Evolutionary conservation across 2,329 filamentous ascomycete genomes (phyloP).

Genomic region (Monosporascus sp.): DNA sequence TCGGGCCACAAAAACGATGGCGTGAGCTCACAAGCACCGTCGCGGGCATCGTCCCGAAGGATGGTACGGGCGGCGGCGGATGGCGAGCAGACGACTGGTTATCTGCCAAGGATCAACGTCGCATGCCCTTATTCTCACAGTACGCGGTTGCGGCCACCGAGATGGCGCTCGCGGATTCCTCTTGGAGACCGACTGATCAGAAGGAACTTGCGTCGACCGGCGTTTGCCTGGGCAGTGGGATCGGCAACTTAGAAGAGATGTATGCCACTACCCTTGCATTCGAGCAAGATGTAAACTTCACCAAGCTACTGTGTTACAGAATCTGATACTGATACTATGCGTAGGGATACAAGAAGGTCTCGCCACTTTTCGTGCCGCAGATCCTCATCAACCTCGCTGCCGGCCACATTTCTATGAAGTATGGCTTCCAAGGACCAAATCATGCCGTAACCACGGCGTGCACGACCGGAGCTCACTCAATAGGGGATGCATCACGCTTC

Average conservation of each 20-base stretch:
- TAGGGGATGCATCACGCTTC: slow-evolving; percentile 90
- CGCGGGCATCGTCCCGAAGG: slow-evolving; percentile 71
- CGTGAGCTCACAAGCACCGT: slow-evolving; percentile 74
- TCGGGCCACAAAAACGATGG: slow-evolving; percentile 55
- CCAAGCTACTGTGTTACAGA: slow-evolving; percentile 2
- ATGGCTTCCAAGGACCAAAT: slow-evolving; percentile 86
- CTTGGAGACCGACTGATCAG: slow-evolving; percentile 59
- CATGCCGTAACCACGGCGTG: slow-evolving; percentile 92
- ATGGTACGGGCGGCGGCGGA: slow-evolving; percentile 31
- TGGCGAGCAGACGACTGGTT: slow-evolving; percentile 54
- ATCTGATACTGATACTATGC: background rate
- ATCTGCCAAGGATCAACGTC: slow-evolving; percentile 51
- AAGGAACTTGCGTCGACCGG: slow-evolving; percentile 72
- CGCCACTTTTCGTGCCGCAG: slow-evolving; percentile 86
- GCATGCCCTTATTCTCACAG: slow-evolving; percentile 88
- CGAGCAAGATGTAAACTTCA: slow-evolving; percentile 58
- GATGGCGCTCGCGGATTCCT: slow-evolving; percentile 80
- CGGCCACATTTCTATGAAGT: slow-evolving; percentile 88
- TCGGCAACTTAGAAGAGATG: slow-evolving; percentile 88
- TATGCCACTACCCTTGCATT: slow-evolving; percentile 78
- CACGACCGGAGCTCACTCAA: slow-evolving; percentile 90
- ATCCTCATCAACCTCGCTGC: slow-evolving; percentile 93
- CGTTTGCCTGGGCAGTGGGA: slow-evolving; percentile 90
- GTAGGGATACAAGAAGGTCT: slow-evolving; percentile 87
- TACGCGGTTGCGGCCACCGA: slow-evolving; percentile 83